Base-by-base conservation (phyloP, 441 rosid genomes). In the Euphorbia corollata region DNA sequence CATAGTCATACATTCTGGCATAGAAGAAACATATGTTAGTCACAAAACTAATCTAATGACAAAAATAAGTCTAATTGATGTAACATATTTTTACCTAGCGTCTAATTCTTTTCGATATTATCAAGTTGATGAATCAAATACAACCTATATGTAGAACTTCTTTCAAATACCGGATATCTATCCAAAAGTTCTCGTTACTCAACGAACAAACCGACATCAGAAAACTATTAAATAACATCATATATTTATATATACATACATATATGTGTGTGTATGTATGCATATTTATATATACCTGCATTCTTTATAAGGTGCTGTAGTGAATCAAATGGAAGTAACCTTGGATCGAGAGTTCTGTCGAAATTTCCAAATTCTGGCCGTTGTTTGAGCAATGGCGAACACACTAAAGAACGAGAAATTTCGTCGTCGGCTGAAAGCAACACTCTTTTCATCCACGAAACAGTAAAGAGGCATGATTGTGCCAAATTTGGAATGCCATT, bases 371-470 rank as follows among this genome's bases (percentile, higher is more conserved):
- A 69, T 60, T 69, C 77, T 15, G 73, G 68, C 60, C 69, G 51
- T 56, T 43, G 65, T 12, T 75, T 64, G 20, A 55, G 51, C 27
- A 65, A 60, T 30, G 69, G 63, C 10, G 82, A 69, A 70, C 68
- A 59, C 23, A 68, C 79, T 68, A 23, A 65, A 34, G 68, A 61
- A 18, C 8, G 55, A 32, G 77, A 68, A 61, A 54, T 65, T 38
- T 68, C 34, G 4, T 75, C 73, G 38, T 61, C 48, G 0, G 55
- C 54, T 13, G 78, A 72, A 68, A 69, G 71, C 66, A 87, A 66
- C 67, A 73, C 71, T 51, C 59, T 59, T 65, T 79, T 78, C 66
- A 83, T 73, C 87, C 89, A 87, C 8, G 89, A 69, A 12, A 82
- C 74, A 0, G 86, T 87, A 54, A 72, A 71, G 5, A 87, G 71